Evolutionary conservation across 768 basidiomycete genomes (phyloP), one percentile per base, ranked within the genome.

Genomic region (Boletus rex-veris): DNA sequence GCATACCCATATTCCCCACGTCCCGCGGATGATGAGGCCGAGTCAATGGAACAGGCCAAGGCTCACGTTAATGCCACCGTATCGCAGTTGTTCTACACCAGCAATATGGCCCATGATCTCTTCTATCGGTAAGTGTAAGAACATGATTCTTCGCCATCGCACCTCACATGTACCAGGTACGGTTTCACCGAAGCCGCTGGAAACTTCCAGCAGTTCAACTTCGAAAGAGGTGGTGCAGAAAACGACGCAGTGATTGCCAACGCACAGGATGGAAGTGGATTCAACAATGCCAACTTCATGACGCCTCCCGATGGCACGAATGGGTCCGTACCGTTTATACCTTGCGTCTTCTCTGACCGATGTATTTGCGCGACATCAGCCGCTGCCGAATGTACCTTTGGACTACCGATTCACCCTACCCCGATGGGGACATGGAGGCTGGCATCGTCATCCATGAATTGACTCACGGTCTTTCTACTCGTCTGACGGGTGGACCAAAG

Each of bases 141-240:
- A 3, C 10, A n/a, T 28, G 10, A 15, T 43, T 21, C 15, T 33
- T 7, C 3, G 35, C 37, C 37, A 31, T 50, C 12, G 48, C 12
- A 28, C 47, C 45, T n/a, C 51, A 5, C 61, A 35, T 62, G 57
- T 38, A 57, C 68, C 55, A 85, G 87, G 42, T 90, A 93, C 58
- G 96, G 96, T 18, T 99, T 99, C 71, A 89, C 90, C 65, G 95
- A 98, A 71, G 77, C 77, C 9, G 74, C 89, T 2, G 95, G 95
- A 14, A 98, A 99, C 80, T 99, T 98, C 87, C 96, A 99, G 72
- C 92, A 94, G 64, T 82, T 91, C 80, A 98, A 98, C 82, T 96
- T 95, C 63, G 94, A 85, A 1, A 84, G 85, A 38, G 96, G 95
- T 26, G 96, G 96, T 19, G 72, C 72, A 50, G 93, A 92, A 64